These are phyloP conservation scores for Suillus plorans DNA, from an alignment of 768 basidiomycete genomes.

Conservation along the genomic window DNA sequence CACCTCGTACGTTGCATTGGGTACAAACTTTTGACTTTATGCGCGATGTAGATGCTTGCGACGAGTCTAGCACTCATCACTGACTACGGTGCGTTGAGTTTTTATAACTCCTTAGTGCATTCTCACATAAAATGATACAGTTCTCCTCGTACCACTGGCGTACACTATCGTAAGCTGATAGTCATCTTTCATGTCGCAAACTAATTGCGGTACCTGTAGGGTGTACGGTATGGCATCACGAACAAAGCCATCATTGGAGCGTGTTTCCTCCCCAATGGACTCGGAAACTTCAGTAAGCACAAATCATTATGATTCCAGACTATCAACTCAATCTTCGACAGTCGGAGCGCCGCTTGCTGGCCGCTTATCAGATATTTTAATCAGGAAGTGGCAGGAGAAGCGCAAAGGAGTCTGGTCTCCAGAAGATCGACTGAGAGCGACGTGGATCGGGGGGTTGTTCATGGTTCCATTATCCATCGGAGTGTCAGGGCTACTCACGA, in stretches of 20 bases:
- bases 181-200: background rate
- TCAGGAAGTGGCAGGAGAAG: constrained; percentile 43
- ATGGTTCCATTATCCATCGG: constrained; percentile 52
- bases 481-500: constrained; percentile 43
- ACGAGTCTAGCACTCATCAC: constrained; percentile 21
- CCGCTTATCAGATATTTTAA: constrained; percentile 49
- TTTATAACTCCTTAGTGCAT: background rate
- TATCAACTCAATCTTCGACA: constrained; percentile 19
- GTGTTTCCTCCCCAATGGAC: constrained; percentile 34
- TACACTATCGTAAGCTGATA: constrained; percentile 34
- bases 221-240: constrained; percentile 33
- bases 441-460: constrained; percentile 40
- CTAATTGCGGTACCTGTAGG: constrained; percentile 20
- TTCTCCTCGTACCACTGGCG: constrained; percentile 34
- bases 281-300: constrained; percentile 35
- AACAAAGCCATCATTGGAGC: constrained; percentile 37
- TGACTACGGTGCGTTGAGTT: constrained; percentile 26
- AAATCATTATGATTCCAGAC: background rate
- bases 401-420: constrained; percentile 58
- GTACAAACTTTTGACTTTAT: constrained; percentile 28
- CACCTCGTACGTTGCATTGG: background rate
- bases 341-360: constrained; percentile 61
- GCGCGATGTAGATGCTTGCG: constrained; percentile 42
- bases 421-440: constrained; percentile 57
- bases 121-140: constrained; percentile 11